Conservation (phyloP, 768 basidiomycete species). For the Podaxis sp. region DNA sequence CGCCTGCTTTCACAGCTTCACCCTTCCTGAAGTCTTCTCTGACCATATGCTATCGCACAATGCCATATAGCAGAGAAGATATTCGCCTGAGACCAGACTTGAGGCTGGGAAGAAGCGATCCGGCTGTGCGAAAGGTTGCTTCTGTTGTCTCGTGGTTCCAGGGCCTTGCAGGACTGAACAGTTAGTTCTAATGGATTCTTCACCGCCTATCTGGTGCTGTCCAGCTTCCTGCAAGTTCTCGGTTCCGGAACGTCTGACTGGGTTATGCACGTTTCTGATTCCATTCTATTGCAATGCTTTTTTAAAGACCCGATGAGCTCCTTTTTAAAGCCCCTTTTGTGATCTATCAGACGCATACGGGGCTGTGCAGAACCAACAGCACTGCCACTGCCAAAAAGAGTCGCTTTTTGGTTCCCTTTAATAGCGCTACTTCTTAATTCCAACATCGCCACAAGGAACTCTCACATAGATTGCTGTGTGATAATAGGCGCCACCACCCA, state of each 20-base stretch:
- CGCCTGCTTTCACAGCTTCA: constrained; percentile 64
- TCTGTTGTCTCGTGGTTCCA: constrained; percentile 72
- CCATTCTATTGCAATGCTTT: neutral
- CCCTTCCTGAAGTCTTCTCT: constrained; percentile 60
- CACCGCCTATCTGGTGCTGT: neutral
- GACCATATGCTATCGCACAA: constrained; percentile 77
- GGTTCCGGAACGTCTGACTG: neutral
- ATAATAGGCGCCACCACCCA: neutral
- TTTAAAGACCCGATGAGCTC: neutral
- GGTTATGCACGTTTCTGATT: neutral
- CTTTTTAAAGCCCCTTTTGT: neutral
- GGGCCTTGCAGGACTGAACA: constrained; percentile 59
- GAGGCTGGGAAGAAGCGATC: constrained; percentile 67
- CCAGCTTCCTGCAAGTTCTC: neutral
- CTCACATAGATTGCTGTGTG: too few relatives aligned
- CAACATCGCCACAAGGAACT: too few relatives aligned
- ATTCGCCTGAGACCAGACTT: constrained; percentile 67
- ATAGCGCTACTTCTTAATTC: too few relatives aligned
- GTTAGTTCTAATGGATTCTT: neutral
- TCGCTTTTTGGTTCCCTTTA: too few relatives aligned
- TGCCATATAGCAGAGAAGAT: constrained; percentile 66
- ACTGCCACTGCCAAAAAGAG: neutral
- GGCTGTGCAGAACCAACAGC: neutral
- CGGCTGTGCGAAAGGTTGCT: constrained; percentile 65
- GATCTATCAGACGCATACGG: neutral